These are phyloP conservation scores for Ceratocystis albifundus DNA, from an alignment of 2,329 filamentous ascomycete genomes.

Conservation along the genomic window DNA sequence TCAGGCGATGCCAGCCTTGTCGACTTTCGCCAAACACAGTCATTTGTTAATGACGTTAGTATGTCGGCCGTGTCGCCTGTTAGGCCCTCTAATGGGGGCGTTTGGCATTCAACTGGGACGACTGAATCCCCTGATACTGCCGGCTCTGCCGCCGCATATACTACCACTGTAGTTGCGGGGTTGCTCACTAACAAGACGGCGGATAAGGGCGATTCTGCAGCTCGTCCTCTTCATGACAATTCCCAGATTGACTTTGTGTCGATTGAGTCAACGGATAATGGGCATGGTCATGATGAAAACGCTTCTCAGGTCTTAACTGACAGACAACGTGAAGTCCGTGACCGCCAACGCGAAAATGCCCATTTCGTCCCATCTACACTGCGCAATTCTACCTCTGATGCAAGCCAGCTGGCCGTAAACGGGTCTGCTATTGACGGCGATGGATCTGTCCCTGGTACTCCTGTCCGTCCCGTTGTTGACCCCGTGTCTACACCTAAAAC, in stretches of 20 bases:
- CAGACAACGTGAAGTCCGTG: conserved; percentile 63
- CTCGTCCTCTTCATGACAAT: conserved; percentile 56
- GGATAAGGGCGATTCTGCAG: background rate
- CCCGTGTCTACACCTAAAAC: conserved; percentile 36
- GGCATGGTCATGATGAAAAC: conserved; percentile 34
- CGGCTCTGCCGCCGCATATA: background rate
- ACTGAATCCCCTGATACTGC: background rate
- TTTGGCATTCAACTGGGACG: background rate
- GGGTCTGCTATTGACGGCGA: background rate
- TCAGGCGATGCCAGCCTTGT: conserved; percentile 28
- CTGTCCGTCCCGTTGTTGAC: background rate
- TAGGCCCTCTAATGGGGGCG: conserved; percentile 9
- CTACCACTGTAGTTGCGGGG: background rate
- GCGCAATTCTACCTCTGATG: background rate
- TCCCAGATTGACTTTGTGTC: conserved; percentile 69
- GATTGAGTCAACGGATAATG: conserved; percentile 46
- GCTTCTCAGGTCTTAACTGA: conserved; percentile 64
- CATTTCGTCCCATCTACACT: conserved; percentile 15
- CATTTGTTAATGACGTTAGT: conserved; percentile 21
- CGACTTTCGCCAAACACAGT: conserved; percentile 24
- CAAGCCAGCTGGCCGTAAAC: background rate
- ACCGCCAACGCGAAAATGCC: conserved; percentile 56
- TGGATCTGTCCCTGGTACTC: conserved; percentile 26
- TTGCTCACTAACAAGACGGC: conserved; percentile 11
- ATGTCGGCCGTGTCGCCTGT: conserved; percentile 19